Percentiles rank a stretch among this genome's conserved stretches.
Evolutionary conservation across 805 yeast genomes (phyloP).

Genomic region (Ogataea pilisensis): DNA sequence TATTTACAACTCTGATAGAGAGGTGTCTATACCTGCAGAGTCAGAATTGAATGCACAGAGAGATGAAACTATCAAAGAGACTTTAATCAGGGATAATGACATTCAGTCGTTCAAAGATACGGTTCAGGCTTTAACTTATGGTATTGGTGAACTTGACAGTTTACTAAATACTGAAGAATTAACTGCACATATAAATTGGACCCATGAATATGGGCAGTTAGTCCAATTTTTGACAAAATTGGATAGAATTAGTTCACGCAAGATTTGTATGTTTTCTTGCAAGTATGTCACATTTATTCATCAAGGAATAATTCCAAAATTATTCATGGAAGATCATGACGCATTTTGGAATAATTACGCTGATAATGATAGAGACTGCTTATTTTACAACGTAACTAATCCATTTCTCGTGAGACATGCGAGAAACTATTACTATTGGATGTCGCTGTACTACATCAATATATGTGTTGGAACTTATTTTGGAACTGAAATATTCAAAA

Average conservation of each 20-base stretch:
- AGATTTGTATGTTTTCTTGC: constrained; percentile 3
- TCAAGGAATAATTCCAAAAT: constrained; percentile 3
- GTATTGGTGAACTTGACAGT: not conserved
- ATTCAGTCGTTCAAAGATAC: not conserved
- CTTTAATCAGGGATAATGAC: not conserved
- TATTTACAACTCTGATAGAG: not conserved
- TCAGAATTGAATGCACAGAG: not conserved
- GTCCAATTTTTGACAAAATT: not conserved
- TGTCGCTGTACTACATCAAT: constrained; percentile 4
- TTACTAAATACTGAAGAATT: not conserved
- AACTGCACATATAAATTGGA: not conserved
- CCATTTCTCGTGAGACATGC: not conserved
- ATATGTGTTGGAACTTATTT: constrained; percentile 6
- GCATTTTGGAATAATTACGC: constrained; percentile 1
- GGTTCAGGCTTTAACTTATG: not conserved
- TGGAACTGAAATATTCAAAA: constrained; percentile 1
- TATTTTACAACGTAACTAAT: not conserved
- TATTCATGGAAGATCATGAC: constrained; percentile 5
- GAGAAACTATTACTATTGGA: constrained; percentile 7
- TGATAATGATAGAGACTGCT: not conserved
- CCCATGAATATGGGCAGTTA: not conserved
- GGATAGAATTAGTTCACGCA: not conserved
- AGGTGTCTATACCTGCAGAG: not conserved
- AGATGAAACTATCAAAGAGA: not conserved
- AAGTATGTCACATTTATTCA: constrained; percentile 4